phyloP scores from a whole-genome alignment of 345 rosid genomes.

The Populus deltoides region DNA sequence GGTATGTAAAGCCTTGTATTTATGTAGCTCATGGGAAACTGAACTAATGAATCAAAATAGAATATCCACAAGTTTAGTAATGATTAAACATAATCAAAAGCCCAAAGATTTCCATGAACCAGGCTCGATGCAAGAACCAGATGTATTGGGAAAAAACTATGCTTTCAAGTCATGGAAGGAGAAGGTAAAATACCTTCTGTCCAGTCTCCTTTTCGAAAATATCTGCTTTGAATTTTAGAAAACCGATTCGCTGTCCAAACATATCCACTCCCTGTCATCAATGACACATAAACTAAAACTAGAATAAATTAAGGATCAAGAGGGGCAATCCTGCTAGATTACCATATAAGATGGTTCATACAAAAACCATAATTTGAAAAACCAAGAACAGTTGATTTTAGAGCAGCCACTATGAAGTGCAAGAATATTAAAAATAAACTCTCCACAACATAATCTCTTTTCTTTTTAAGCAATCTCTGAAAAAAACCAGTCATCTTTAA shows the following conservation, averaged over 20 bases:
- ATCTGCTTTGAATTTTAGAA: conserved; percentile 85
- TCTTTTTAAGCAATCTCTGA: no score
- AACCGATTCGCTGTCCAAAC: conserved; percentile 78
- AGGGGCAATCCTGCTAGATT: no score
- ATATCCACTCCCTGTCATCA: conserved; percentile 78
- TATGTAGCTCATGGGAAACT: not conserved
- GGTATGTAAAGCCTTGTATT: not conserved
- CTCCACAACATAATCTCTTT: no score
- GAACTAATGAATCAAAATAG: not conserved
- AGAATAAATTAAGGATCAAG: not conserved
- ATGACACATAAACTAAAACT: not conserved
- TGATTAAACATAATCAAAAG: not conserved
- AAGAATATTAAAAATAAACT: no score
- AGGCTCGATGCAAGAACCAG: not conserved
- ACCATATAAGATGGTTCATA: no score
- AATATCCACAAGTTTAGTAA: not conserved
- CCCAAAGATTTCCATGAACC: not conserved
- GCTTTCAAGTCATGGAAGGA: conserved; percentile 4
- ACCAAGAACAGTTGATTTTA: not conserved
- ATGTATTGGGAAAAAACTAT: not conserved
- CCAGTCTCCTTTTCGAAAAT: conserved; percentile 60
- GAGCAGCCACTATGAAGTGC: no score
- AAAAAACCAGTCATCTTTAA: no score
- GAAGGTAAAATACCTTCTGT: conserved; percentile 50
- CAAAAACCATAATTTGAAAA: no score